These are phyloP conservation scores for Isoetes taiwanensis DNA, from an alignment of 75 land plant species.

Conservation along the genomic window DNA sequence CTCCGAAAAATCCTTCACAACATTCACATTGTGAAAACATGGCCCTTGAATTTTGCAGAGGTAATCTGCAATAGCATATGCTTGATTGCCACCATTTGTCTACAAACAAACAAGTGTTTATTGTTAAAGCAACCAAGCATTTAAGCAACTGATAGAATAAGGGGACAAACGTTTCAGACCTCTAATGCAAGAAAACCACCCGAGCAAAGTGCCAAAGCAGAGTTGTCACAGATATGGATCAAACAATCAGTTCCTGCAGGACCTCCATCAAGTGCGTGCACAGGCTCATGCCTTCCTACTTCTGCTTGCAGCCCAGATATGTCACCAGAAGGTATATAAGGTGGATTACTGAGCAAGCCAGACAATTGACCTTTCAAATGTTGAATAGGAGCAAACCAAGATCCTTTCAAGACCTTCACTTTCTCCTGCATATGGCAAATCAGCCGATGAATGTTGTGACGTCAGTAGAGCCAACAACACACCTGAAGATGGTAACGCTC, in stretches of 20 bases:
- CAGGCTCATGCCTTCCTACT: conserved; percentile 85
- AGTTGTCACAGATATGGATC: conserved; percentile 44
- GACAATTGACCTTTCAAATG: conserved; percentile 47
- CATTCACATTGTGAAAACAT: conserved; percentile 36
- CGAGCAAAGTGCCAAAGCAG: conserved; percentile 39
- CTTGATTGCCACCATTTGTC: conserved; percentile 86
- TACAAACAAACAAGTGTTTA: conserved; percentile 21
- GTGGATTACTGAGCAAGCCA: conserved; percentile 88
- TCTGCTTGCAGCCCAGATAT: conserved; percentile 72
- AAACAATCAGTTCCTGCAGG: conserved; percentile 49
- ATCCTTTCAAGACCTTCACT: no score
- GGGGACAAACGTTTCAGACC: conserved; percentile 27
- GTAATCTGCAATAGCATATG: conserved; percentile 39
- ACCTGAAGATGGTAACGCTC: conserved; percentile 71
- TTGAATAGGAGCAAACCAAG: conserved; percentile 73
- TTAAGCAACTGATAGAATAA: neutral
- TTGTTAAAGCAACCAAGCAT: neutral
- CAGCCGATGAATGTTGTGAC: no score
- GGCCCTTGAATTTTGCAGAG: conserved; percentile 18
- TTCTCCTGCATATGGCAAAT: no score
- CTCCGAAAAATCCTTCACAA: conserved; percentile 57
- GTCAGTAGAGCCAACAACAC: conserved; percentile 13
- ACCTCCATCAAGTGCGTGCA: conserved; percentile 85
- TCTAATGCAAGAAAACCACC: conserved; percentile 86
- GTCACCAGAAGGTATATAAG: conserved; percentile 67